phyloP scores from a whole-genome alignment of 2,329 filamentous ascomycete genomes.

The Capronia epimyces region DNA sequence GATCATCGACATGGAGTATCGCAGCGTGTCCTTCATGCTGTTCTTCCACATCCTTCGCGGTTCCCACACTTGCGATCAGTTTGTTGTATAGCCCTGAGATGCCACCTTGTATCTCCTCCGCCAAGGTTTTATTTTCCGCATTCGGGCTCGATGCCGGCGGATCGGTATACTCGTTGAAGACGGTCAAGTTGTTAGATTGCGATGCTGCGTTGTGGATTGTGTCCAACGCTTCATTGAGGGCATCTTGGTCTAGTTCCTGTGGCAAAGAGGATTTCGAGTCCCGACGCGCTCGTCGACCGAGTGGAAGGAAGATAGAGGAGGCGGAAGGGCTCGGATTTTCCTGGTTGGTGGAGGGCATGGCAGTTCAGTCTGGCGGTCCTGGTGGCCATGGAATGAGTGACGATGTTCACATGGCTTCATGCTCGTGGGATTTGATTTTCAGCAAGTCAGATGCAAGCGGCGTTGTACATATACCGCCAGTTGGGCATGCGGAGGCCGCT shows the following conservation, averaged over 20 bases:
- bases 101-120: conserved; percentile 74
- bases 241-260: conserved; percentile 62
- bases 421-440: conserved; percentile 6
- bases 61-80: conserved; percentile 75
- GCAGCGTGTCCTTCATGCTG: conserved; percentile 11
- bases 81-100: conserved; percentile 84
- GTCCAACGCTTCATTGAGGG: conserved; percentile 71
- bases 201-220: conserved; percentile 87
- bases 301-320: conserved; percentile 42
- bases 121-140: conserved; percentile 63
- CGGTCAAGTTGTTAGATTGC: conserved; percentile 75
- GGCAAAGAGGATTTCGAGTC: conserved; percentile 49
- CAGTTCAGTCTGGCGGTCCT: conserved; percentile 15
- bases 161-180: conserved; percentile 82
- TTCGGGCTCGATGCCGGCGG: conserved; percentile 57
- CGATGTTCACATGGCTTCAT: conserved; percentile 15
- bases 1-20: conserved; percentile 21
- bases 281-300: conserved; percentile 39
- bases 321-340: conserved; percentile 41
- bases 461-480: background rate
- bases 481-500: background rate
- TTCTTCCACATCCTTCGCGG: conserved; percentile 48
- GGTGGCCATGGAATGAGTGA: conserved; percentile 13
- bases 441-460: background rate
- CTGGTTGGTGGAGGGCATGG: conserved; percentile 6